These are phyloP conservation scores for Hymenoscyphus scutula DNA, from an alignment of 2,329 filamentous ascomycete species.

Conservation along the genomic window DNA sequence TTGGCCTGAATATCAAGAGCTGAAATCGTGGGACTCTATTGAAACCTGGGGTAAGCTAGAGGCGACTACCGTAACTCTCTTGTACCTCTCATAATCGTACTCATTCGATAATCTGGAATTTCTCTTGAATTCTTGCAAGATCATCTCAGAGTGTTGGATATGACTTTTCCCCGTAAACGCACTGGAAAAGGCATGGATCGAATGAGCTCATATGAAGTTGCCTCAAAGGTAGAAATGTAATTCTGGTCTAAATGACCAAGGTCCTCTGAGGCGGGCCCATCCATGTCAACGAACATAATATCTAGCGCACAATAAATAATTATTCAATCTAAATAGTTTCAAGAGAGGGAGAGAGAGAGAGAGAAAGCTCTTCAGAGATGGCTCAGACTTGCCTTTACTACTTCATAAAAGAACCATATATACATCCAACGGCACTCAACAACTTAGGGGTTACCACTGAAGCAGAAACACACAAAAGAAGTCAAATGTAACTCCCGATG, in stretches of 20 bases:
- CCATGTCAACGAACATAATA: background rate
- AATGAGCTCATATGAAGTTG: background rate
- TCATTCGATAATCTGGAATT: too few relatives aligned
- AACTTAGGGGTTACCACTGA: conserved; percentile 36
- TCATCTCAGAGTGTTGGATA: too few relatives aligned
- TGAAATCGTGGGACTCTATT: too few relatives aligned
- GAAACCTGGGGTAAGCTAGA: too few relatives aligned
- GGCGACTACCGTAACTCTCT: too few relatives aligned
- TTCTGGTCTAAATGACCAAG: background rate
- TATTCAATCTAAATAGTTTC: background rate
- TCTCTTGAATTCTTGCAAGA: too few relatives aligned
- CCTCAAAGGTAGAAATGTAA: background rate
- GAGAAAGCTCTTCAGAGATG: conserved; percentile 22
- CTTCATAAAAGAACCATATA: conserved; percentile 32
- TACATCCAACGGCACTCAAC: conserved; percentile 29
- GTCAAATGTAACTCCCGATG: conserved; percentile 31
- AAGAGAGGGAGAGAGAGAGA: too few relatives aligned
- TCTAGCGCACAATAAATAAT: background rate
- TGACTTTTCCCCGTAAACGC: too few relatives aligned
- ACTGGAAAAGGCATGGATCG: too few relatives aligned
- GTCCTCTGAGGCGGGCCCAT: background rate
- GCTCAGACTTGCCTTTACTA: conserved; percentile 66
- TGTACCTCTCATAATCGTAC: too few relatives aligned
- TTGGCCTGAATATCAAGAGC: too few relatives aligned
- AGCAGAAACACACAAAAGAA: conserved; percentile 49